Evolutionary conservation across 83 land plant genomes (phyloP), one percentile per base, ranked within the genome.

Genomic region (Picea abies): DNA sequence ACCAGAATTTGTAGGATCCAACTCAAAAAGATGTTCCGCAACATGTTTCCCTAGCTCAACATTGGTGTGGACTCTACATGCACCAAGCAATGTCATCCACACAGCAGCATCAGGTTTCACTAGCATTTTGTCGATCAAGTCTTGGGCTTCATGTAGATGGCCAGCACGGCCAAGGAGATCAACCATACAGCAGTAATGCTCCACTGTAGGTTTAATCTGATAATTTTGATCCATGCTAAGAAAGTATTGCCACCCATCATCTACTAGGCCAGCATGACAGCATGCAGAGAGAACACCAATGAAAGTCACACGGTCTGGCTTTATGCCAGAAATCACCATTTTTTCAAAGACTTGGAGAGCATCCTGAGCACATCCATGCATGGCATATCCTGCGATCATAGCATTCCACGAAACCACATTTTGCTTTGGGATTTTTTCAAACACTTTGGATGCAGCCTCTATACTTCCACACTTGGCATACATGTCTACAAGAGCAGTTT

Each of bases 131-230:
- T 17, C 37, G 75, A 70, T 70, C 5, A 70, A 70, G 39, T 32
- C 20, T 70, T 32, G 22, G n/a, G 75, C 75, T 20, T 37, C 44
- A 37, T 70, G 47, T 5, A 70, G n/a, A 32, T 17, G 19, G 8
- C 75, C 75, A 35, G 75, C 75, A 1, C 75, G 75, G 19, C 75
- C 75, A 70, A 70, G 39, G 37, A 70, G 75, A 41, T 70, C 75
- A 20, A 70, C 44, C 75, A 70, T 70, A 47, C 75, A 70, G 6
- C n/a, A 19, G 19, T 70, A 70, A 20, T 70, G 75, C 16, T 70
- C 75, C n/a, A 70, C 19, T 35, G n/a, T 17, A 37, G 75, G 75
- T 8, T 17, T 16, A 5, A 17, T 70, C 17, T 9, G 19, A 25
- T 70, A 70, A 37, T 7, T 8, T 2, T 32, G 3, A 70, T 0